Base-by-base conservation (phyloP, 2,329 filamentous ascomycete species). In the Fonsecaea monophora region DNA sequence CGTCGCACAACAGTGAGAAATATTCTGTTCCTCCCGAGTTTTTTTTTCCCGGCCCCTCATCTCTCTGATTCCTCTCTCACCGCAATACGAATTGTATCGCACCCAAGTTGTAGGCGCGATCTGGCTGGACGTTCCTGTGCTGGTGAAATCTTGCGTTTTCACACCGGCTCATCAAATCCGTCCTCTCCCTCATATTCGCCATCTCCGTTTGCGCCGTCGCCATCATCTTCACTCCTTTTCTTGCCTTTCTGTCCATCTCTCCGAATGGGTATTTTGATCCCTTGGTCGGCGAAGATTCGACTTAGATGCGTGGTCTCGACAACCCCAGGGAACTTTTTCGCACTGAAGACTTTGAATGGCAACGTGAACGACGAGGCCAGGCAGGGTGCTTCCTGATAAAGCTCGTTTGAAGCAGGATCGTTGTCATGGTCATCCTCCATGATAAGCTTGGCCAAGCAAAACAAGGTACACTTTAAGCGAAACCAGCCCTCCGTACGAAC, bases 311-410 rank as follows among this genome's bases (percentile, higher is more conserved):
- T 99, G 78, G 91, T 96, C 77, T 98, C 94, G 65, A 96, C 97
- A 1, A 99, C 95, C 48, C 95, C 95, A 0, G 95, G 95, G 78
- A 99, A 99, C 75, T 97, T 97, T 85, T 99, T 99, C 56, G 95
- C 95, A 2, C 92, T 96, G 80, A 90, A 98, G 35, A 99, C 95
- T 62, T 92, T 92, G 82, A 99, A 98, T 2, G 89, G 85, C 4
- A 96, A 91, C 56, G 92, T 96, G 79, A 94, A 98, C 73, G 89
- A 90, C 8, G 89, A 90, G 0, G 94, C 93, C 18, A 98, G 85
- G 12, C 97, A 90, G 0, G 92, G 92, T 15, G 70, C 68, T 57
- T 68, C 62, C 15, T 53, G 37, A 13, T 67, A 55, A 18, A 71
- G 60, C 45, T 69, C 59, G 13, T 45, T 62, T 9, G 50, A 9